phyloP scores from a whole-genome alignment of 192 early-diverging fungal genomes.

The Rhizophlyctis rosea region DNA sequence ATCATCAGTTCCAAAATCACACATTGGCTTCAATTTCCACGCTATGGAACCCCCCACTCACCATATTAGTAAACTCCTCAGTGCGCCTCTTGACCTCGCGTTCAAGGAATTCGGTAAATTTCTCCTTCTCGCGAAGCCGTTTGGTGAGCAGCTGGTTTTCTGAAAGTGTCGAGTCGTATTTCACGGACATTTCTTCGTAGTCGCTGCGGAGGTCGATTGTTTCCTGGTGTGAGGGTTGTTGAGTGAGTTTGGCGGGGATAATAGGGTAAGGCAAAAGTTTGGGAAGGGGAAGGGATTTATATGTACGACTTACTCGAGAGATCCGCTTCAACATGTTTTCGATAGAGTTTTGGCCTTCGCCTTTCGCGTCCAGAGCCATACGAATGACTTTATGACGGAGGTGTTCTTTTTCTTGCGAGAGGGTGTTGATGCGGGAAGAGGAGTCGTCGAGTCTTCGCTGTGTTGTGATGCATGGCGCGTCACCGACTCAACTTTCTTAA shows the following conservation, averaged over 20 bases:
- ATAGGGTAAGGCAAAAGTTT: neutral
- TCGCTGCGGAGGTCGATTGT: constrained; percentile 45
- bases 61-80: constrained; percentile 52
- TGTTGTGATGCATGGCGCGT: neutral
- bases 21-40: neutral
- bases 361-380: constrained; percentile 55
- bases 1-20: constrained; percentile 11
- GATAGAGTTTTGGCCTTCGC: constrained; percentile 58
- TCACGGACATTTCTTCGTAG: constrained; percentile 47
- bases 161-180: constrained; percentile 40
- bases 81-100: constrained; percentile 49
- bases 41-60: constrained; percentile 17
- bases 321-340: constrained; percentile 64
- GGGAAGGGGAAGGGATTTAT: constrained; percentile 9
- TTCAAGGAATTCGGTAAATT: constrained; percentile 51
- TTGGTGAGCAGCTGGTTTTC: constrained; percentile 44
- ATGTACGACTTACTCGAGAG: constrained; percentile 28
- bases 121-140: constrained; percentile 50
- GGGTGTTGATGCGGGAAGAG: constrained; percentile 33
- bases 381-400: constrained; percentile 64
- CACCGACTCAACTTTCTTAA: neutral
- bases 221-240: constrained; percentile 30
- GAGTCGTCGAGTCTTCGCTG: constrained; percentile 43
- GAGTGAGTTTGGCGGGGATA: neutral
- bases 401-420: constrained; percentile 58